Base-by-base conservation (phyloP, 371 early-diverging fungal genomes). In the Lichtheimia hyalospora region DNA sequence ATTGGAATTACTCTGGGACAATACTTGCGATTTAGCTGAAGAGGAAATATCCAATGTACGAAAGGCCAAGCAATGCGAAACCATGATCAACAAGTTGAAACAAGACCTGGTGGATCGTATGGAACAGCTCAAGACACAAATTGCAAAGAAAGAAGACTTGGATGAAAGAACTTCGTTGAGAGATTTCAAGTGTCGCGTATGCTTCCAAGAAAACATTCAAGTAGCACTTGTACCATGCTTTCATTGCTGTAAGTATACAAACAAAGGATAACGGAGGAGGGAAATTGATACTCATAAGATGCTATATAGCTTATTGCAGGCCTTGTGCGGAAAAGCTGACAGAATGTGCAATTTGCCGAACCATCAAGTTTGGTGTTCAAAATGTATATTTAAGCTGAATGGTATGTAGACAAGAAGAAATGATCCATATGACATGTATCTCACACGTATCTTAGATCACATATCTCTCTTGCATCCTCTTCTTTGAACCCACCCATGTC, bases 321-420 rank as follows among this genome's bases (percentile, higher is more conserved):
- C 12, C 39, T 1, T 79, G 79, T 61, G 70, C 71, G 0, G 34
- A 57, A 3, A 66, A 64, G 48, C 34, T 78, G 6, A 62, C 66
- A 12, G 74, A 75, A 51, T 79, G 79, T 52, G 76, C 76, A 1
- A 61, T 79, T 23, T 75, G 79, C 44, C 51, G 79, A 52, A 62
- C 28, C 16, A 24, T 54, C 12, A 69, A 72, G 41, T 54, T 42
- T 8, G 55, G 55, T 8, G 57, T 64, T 21, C 76, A 74, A 59
- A 71, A 62, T 28, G 54, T 79, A 1, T 74, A 60, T 52, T 46
- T 73, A 6, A 57, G 65, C 28, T 71, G 34, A 34, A 34, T 34
- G 34, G 34, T 34, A 34, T 34, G 34, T 34, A 8, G 10, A 8
- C 2, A 34, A 34, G 34, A 8, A 34, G 0, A 10, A 8, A 34